Evolutionary conservation across 371 early-diverging fungal species (phyloP), one percentile per base, ranked within the genome.

Genomic region (Zopfochytrium polystomum): DNA sequence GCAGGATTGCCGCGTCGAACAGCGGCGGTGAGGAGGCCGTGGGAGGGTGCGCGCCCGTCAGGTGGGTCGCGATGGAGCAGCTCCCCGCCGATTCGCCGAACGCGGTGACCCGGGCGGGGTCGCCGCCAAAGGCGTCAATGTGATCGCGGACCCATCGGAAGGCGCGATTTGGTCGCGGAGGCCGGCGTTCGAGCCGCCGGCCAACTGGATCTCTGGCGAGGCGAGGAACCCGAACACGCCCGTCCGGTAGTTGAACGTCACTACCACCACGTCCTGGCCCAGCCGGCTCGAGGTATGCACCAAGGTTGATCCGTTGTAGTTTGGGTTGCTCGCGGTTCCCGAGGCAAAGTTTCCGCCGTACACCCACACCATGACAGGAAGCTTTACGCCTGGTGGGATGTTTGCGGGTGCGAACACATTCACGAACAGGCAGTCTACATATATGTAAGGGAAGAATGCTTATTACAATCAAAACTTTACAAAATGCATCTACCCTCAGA

Each of bases 111-210:
- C 65, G 55, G 44, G 45, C 44, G 2, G 72, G 59, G 33, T 80
- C 69, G 13, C 82, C 82, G 7, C 79, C 80, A 63, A 83, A 80
- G 0, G 54, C 44, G n/a, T 13, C 11, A 43, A 83, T 80, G 51
- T 81, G 63, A 18, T 67, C 48, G 26, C 54, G 56, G n/a, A 82
- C 72, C 83, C 83, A 83, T 15, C 65, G 55, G 4, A 80, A 43
- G 0, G 77, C 81, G 13, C 32, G 22, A 51, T 29, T 56, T 81
- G 80, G 51, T 83, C 81, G 31, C 60, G 62, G 1, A 80, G 62
- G 20, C 74, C 75, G 55, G 61, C 65, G 52, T 81, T 80, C 30
- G 26, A 23, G 26, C 18, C 20, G 22, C 63, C 58, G 23, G 44
- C 45, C 30, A 35, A 2, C 7, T 25, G 22, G 32, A 68, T 6